Conservation (phyloP, 2,329 filamentous ascomycete species). For the Bipolaris zeicola region DNA sequence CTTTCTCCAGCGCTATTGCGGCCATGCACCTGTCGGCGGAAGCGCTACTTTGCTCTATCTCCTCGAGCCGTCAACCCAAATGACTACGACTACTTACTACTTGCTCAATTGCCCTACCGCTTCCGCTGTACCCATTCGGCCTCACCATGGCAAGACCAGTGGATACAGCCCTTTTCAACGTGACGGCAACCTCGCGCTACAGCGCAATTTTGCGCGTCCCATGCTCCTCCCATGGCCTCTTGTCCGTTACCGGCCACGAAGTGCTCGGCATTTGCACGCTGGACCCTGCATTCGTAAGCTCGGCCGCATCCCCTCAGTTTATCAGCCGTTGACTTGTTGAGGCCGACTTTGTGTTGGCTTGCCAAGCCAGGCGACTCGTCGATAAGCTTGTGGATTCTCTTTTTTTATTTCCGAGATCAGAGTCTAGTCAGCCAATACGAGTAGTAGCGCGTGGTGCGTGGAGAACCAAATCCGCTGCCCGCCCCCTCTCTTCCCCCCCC, state of each 20-base stretch:
- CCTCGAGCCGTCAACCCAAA: neutral
- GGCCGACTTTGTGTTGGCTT: conserved; percentile 9
- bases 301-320: conserved; percentile 21
- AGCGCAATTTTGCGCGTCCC: neutral
- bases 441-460: conserved; percentile 4
- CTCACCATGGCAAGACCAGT: neutral
- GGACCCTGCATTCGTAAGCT: conserved; percentile 29
- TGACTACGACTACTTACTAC: too few relatives aligned
- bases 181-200: neutral
- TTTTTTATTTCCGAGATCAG: conserved; percentile 26
- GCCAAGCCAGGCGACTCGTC: conserved; percentile 16
- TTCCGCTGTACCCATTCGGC: neutral
- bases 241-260: neutral
- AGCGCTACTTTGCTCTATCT: conserved; percentile 7
- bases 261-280: conserved; percentile 1
- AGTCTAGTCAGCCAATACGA: conserved; percentile 9
- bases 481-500: neutral
- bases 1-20: conserved; percentile 13
- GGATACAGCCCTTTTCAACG: neutral
- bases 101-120: neutral
- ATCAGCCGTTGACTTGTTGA: conserved; percentile 25
- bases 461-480: conserved; percentile 13
- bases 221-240: neutral
- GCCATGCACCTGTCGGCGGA: conserved; percentile 8
- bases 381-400: conserved; percentile 17